Evolutionary conservation across 2,329 filamentous ascomycete species (phyloP).

Genomic region (Clonostachys chloroleuca): DNA sequence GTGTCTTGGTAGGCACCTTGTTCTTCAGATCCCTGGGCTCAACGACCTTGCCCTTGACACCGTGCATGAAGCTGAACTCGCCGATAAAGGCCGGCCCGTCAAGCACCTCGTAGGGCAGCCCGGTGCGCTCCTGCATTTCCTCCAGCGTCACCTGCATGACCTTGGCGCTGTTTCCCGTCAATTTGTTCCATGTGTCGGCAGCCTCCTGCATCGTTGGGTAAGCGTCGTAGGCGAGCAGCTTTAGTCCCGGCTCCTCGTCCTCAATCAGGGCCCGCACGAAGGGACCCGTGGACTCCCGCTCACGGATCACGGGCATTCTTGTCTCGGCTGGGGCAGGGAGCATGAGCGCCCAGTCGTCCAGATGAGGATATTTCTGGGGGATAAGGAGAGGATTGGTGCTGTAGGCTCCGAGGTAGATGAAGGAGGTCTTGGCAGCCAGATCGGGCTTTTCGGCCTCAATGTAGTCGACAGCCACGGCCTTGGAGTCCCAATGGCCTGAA

Average conservation of each 20-base stretch:
- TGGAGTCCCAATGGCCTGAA: conserved; percentile 43
- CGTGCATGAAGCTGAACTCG: conserved; percentile 35
- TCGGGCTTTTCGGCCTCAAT: conserved; percentile 31
- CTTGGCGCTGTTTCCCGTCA: conserved; percentile 26
- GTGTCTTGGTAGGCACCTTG: conserved; percentile 16
- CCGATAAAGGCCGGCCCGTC: conserved; percentile 23
- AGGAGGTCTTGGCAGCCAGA: conserved; percentile 31
- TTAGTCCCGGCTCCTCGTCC: conserved; percentile 27
- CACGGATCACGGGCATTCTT: conserved; percentile 32
- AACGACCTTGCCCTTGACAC: conserved; percentile 23
- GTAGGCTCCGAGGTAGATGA: conserved; percentile 15
- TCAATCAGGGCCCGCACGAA: conserved; percentile 38
- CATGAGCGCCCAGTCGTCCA: conserved; percentile 18
- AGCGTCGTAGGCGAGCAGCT: conserved; percentile 38
- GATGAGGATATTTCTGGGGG: conserved; percentile 9
- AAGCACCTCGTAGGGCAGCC: conserved; percentile 28
- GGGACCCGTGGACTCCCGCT: conserved; percentile 27
- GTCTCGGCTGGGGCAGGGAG: conserved; percentile 15
- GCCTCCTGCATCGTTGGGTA: conserved; percentile 23
- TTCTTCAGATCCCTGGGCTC: conserved; percentile 29
- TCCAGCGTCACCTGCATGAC: conserved; percentile 19
- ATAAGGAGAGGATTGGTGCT: conserved; percentile 12
- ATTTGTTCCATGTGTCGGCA: conserved; percentile 24
- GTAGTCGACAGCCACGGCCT: conserved; percentile 40
- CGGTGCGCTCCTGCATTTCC: conserved; percentile 24